Conservation (phyloP, 176 grass and related monocot genomes). For the Tillandsia leiboldiana region DNA sequence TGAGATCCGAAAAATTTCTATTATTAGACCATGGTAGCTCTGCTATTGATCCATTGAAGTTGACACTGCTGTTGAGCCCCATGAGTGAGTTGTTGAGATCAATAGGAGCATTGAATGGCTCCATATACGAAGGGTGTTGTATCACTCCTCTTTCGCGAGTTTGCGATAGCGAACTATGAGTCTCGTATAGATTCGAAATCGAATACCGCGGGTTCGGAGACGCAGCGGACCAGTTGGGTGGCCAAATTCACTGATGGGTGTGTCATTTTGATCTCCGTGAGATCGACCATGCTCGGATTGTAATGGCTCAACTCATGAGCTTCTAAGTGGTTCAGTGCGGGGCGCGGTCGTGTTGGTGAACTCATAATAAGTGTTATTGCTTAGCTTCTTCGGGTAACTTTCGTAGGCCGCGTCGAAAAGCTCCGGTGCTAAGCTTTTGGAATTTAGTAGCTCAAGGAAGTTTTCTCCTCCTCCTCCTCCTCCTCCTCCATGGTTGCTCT, state of each 20-base stretch:
- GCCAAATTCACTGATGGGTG: constrained; percentile 51
- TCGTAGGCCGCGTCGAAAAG: constrained; percentile 63
- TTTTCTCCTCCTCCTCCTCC: constrained; percentile 28
- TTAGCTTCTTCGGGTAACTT: constrained; percentile 74
- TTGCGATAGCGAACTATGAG: constrained; percentile 21
- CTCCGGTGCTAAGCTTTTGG: constrained; percentile 47
- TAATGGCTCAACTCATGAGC: constrained; percentile 25
- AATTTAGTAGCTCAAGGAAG: constrained; percentile 67
- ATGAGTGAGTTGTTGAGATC: constrained; percentile 42
- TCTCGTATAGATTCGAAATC: too few relatives aligned
- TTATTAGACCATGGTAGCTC: constrained; percentile 56
- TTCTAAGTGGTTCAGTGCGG: constrained; percentile 21
- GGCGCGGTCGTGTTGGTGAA: constrained; percentile 25
- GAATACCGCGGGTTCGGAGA: constrained; percentile 31
- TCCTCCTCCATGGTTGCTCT: constrained; percentile 34
- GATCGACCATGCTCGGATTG: constrained; percentile 7
- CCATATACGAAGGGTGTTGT: constrained; percentile 6
- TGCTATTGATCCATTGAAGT: constrained; percentile 17
- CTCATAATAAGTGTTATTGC: constrained; percentile 18
- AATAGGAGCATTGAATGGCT: constrained; percentile 25
- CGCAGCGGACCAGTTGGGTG: constrained; percentile 86
- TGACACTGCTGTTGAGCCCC: constrained; percentile 43
- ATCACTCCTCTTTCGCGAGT: neutral
- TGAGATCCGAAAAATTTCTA: constrained; percentile 65
- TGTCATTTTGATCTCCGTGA: constrained; percentile 26